These are phyloP conservation scores for Colletotrichum orchidophilum DNA, from an alignment of 2,329 filamentous ascomycete species.

Conservation along the genomic window DNA sequence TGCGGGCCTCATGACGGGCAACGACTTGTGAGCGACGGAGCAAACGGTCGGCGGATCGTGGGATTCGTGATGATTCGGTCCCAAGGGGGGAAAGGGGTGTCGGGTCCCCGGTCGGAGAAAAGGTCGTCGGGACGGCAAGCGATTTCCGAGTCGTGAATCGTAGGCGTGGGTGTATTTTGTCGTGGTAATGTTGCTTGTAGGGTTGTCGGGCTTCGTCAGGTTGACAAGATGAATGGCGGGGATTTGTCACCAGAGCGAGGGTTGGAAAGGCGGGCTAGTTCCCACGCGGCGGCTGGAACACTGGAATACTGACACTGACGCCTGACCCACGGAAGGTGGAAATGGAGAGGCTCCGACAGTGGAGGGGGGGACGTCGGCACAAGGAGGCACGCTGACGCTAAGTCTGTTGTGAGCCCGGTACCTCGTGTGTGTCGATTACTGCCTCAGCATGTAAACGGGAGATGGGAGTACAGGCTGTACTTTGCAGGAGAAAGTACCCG, in stretches of 20 bases:
- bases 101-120: constrained; percentile 18
- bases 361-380: constrained; percentile 5
- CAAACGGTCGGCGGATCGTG: constrained; percentile 18
- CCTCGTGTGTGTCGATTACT: not conserved
- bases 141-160: not conserved
- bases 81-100: constrained; percentile 18
- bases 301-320: constrained; percentile 22
- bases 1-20: constrained; percentile 38
- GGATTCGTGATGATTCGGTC: constrained; percentile 19
- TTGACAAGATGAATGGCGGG: constrained; percentile 8
- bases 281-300: constrained; percentile 21
- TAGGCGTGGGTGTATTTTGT: not conserved
- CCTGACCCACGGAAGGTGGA: constrained; percentile 28
- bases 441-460: not conserved
- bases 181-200: constrained; percentile 13
- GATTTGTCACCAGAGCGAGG: constrained; percentile 30
- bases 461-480: not conserved
- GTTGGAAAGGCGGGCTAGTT: constrained; percentile 17
- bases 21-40: not conserved
- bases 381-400: not conserved
- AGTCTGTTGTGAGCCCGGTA: not conserved
- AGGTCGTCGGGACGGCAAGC: not conserved
- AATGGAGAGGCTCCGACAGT: constrained; percentile 30
- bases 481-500: not conserved
- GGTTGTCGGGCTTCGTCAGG: constrained; percentile 1